A percentile compares a stretch with the other conserved stretches of the same genome.
Evolutionary conservation across 768 basidiomycete species (phyloP).

Genomic region (Polyporus arcularius): DNA sequence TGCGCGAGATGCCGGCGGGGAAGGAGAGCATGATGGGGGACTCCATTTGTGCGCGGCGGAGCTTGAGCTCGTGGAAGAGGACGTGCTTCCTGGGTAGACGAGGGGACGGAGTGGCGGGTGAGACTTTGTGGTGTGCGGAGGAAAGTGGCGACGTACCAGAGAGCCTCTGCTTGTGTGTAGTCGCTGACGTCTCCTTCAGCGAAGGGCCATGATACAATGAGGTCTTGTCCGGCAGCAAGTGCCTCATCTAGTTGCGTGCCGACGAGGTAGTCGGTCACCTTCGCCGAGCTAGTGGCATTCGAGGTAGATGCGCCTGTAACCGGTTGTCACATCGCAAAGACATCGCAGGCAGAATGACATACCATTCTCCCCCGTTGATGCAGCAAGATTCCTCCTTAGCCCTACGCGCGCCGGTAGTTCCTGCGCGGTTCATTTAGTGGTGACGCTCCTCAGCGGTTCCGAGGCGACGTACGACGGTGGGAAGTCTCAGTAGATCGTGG

Average conservation of each 20-base stretch:
- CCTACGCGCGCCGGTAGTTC: constrained; percentile 83
- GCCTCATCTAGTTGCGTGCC: constrained; percentile 82
- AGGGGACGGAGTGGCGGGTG: background rate
- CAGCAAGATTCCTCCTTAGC: constrained; percentile 43
- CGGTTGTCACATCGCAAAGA: constrained; percentile 26
- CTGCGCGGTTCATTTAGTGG: constrained; percentile 39
- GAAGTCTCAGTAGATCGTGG: constrained; percentile 74
- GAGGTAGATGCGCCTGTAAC: constrained; percentile 39
- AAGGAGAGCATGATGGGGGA: constrained; percentile 82
- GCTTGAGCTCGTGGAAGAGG: constrained; percentile 71
- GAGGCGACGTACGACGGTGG: constrained; percentile 64
- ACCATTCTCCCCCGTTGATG: constrained; percentile 36
- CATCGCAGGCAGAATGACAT: constrained; percentile 7
- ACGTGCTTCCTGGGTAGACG: constrained; percentile 88
- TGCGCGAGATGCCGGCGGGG: constrained; percentile 61
- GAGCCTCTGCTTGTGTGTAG: constrained; percentile 84
- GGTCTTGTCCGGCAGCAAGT: constrained; percentile 67
- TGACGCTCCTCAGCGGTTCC: background rate
- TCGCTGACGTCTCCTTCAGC: constrained; percentile 70
- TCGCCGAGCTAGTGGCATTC: constrained; percentile 50
- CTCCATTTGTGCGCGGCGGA: constrained; percentile 84
- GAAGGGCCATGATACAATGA: constrained; percentile 83
- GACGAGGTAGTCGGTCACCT: constrained; percentile 80
- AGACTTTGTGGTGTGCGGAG: background rate
- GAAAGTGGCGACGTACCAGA: constrained; percentile 60